phyloP scores from a whole-genome alignment of 768 basidiomycete species.

The Mycena amicta region DNA sequence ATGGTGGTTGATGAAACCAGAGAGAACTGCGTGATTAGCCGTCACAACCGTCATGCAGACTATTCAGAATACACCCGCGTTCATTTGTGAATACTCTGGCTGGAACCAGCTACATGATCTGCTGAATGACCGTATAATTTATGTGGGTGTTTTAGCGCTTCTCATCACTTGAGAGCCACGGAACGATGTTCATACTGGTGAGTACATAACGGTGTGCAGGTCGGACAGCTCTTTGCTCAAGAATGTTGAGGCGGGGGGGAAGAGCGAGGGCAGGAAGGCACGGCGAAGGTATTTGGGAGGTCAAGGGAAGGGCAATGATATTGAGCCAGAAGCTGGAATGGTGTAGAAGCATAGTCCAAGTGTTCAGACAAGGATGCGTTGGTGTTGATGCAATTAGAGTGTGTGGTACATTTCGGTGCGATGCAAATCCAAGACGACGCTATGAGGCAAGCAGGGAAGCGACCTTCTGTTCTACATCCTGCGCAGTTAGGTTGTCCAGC shows the following conservation, averaged over 20 bases:
- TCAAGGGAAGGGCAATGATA: slow-evolving; percentile 20
- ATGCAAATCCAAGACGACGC: slow-evolving; percentile 19
- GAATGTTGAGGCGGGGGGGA: slow-evolving; percentile 18
- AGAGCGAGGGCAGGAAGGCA: slow-evolving; percentile 34
- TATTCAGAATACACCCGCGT: no score
- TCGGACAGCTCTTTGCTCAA: not conserved
- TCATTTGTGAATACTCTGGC: no score
- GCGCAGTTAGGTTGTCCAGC: slow-evolving; percentile 71
- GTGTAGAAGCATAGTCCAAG: no score
- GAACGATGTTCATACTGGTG: no score
- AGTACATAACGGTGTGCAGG: no score
- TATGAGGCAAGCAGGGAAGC: slow-evolving; percentile 59
- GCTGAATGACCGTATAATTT: no score
- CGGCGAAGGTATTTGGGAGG: slow-evolving; percentile 29
- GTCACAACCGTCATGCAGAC: no score
- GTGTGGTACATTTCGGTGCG: slow-evolving; percentile 21
- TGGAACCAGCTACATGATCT: no score
- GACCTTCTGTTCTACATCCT: slow-evolving; percentile 74
- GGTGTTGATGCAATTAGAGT: slow-evolving; percentile 14
- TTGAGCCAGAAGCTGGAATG: slow-evolving; percentile 20
- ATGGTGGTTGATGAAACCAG: no score
- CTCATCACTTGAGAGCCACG: not conserved
- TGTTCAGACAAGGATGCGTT: not conserved
- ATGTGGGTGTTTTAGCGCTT: no score
- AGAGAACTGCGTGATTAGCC: no score